Percentiles rank a stretch among this genome's conserved stretches.
These are phyloP conservation scores for Erigeron philadelphicus DNA, from an alignment of 140 eudicot genomes.

Conservation along the genomic window DNA sequence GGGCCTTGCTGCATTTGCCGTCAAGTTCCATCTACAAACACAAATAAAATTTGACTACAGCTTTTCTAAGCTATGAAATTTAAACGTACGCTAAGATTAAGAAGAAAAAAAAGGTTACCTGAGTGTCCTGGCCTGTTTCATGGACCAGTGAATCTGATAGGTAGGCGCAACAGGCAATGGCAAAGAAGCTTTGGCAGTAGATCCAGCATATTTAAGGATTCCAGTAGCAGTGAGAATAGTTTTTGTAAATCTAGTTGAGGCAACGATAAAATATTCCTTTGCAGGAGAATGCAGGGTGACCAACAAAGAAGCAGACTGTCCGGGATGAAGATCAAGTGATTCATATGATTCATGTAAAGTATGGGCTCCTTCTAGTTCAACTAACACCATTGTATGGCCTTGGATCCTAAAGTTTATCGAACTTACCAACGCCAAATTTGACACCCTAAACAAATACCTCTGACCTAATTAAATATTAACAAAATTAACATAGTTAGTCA, in stretches of 20 bases:
- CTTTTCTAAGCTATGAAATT: background rate
- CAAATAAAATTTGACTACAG: background rate
- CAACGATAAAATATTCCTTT: constrained; percentile 64
- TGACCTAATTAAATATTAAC: constrained; percentile 41
- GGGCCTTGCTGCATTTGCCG: constrained; percentile 96
- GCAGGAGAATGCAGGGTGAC: constrained; percentile 45
- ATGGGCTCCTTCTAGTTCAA: constrained; percentile 81
- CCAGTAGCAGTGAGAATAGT: constrained; percentile 53
- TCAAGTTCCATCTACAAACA: constrained; percentile 69
- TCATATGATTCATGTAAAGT: constrained; percentile 57
- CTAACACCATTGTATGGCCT: constrained; percentile 56
- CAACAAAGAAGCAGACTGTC: constrained; percentile 66
- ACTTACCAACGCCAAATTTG: constrained; percentile 68
- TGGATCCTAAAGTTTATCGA: constrained; percentile 79
- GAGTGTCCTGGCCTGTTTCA: constrained; percentile 83
- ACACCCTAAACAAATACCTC: constrained; percentile 67
- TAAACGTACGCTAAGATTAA: too few species aligned
- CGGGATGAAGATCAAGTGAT: constrained; percentile 76
- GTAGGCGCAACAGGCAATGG: constrained; percentile 71
- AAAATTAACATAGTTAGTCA: constrained; percentile 2
- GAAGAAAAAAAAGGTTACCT: constrained; percentile 33
- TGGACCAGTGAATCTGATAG: constrained; percentile 75
- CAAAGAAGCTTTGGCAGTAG: constrained; percentile 40
- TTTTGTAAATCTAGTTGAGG: constrained; percentile 65
- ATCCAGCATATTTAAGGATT: constrained; percentile 50